These are phyloP conservation scores for Massariosphaeria phaeospora DNA, from an alignment of 495 filamentous ascomycete genomes.

Conservation along the genomic window DNA sequence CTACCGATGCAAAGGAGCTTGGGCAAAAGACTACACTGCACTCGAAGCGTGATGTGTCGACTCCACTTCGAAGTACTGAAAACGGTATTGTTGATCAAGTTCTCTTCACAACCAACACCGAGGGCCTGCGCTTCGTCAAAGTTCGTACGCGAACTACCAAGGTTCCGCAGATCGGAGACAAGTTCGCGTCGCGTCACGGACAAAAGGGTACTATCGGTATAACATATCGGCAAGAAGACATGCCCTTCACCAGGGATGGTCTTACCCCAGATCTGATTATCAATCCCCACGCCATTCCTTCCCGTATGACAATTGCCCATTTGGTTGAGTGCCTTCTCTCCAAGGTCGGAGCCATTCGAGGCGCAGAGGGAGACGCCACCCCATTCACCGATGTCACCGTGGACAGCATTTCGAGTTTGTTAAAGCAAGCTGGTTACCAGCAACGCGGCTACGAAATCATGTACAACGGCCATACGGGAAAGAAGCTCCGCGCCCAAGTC, in stretches of 20 bases:
- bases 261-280: constrained; percentile 94
- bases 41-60: constrained; percentile 90
- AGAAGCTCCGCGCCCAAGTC: constrained; percentile 86
- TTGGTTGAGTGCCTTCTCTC: constrained; percentile 97
- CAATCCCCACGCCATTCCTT: constrained; percentile 99
- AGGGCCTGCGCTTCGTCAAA: constrained; percentile 88
- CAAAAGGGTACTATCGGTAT: constrained; percentile 99
- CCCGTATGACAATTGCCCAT: constrained; percentile 99
- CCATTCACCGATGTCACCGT: constrained; percentile 98
- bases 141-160: constrained; percentile 96
- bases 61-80: constrained; percentile 88
- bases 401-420: constrained; percentile 79
- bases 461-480: constrained; percentile 96
- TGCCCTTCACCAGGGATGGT: constrained; percentile 94
- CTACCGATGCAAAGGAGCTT: constrained; percentile 86
- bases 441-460: constrained; percentile 95
- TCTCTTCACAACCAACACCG: constrained; percentile 84
- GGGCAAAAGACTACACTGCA: constrained; percentile 85
- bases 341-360: constrained; percentile 86
- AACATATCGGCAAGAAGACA: constrained; percentile 94
- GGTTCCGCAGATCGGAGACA: constrained; percentile 97
- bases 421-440: constrained; percentile 92
- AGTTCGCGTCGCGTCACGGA: constrained; percentile 97
- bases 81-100: constrained; percentile 95
- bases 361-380: constrained; percentile 93